A percentile compares a stretch with the other conserved stretches of the same genome.
Conservation (phyloP, 139 green algal species). For the Chlorella sp. region DNA sequence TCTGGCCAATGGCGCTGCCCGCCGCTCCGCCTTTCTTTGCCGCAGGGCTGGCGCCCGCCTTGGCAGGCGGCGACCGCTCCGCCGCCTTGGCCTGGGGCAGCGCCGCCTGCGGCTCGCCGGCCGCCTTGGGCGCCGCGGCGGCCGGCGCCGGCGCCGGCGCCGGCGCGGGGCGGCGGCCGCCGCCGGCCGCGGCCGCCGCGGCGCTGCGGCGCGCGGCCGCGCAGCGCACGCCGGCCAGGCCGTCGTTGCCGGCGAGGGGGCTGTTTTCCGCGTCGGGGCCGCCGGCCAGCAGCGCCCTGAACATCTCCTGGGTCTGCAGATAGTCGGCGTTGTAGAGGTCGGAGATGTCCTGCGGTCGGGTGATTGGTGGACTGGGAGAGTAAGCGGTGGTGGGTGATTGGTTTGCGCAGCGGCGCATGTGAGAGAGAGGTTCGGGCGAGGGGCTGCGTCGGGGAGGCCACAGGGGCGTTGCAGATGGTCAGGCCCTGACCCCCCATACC, state of each 20-base stretch:
- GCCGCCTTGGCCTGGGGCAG: neutral
- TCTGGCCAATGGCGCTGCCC: too few species aligned
- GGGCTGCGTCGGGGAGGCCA: neutral
- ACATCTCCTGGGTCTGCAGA: constrained; percentile 42
- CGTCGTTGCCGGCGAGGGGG: constrained; percentile 20
- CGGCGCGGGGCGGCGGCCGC: neutral
- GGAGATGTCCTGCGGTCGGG: constrained; percentile 39
- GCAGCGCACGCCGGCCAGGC: constrained; percentile 23
- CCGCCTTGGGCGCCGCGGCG: neutral
- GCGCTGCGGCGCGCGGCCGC: neutral
- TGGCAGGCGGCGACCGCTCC: neutral
- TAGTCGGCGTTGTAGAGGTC: constrained; percentile 49
- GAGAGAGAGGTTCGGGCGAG: neutral
- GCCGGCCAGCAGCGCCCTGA: constrained; percentile 20
- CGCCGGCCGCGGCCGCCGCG: neutral
- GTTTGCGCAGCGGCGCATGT: too few species aligned
- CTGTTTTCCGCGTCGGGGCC: constrained; percentile 11
- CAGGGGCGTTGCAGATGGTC: too few species aligned
- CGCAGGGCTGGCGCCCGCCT: too few species aligned
- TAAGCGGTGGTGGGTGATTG: too few species aligned
- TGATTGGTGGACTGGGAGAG: too few species aligned
- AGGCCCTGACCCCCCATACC: too few species aligned
- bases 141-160: neutral
- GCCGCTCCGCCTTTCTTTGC: too few species aligned
- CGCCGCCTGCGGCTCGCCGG: neutral